These are phyloP conservation scores for Lachnellula cervina DNA, from an alignment of 2,329 filamentous ascomycete genomes.

Conservation along the genomic window DNA sequence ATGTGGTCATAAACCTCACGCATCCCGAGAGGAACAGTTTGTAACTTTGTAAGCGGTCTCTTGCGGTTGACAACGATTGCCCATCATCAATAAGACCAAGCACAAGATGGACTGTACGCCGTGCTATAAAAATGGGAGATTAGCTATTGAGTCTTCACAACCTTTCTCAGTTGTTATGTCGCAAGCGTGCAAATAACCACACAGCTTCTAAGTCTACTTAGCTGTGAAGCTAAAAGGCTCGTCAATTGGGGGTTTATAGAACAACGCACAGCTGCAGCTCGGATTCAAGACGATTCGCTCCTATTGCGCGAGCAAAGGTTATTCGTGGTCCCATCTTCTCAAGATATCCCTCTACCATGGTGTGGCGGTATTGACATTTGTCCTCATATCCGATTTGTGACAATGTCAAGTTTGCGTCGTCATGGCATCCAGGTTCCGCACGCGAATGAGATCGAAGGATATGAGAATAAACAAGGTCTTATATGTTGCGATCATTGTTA, in stretches of 20 bases:
- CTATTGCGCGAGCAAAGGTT: slow-evolving; percentile 13
- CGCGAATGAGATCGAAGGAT: slow-evolving; percentile 1
- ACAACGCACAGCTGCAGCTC: slow-evolving; percentile 2
- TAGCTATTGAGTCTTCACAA: not conserved
- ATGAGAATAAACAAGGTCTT: slow-evolving; percentile 7
- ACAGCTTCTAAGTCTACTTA: not conserved
- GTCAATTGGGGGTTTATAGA: not conserved
- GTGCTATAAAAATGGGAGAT: not conserved
- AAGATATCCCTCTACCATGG: slow-evolving; percentile 5
- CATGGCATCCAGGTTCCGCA: slow-evolving; percentile 7
- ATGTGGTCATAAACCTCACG: not conserved
- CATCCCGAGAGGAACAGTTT: not conserved
- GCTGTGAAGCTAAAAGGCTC: not conserved
- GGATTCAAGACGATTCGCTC: slow-evolving; percentile 9
- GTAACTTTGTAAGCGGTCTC: not conserved
- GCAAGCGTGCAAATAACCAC: not conserved
- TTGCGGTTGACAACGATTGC: not conserved
- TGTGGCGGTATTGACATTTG: slow-evolving; percentile 5
- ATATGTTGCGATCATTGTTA: slow-evolving; percentile 11
- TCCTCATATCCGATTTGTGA: slow-evolving; percentile 1
- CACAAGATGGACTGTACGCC: not conserved
- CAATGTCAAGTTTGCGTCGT: not conserved
- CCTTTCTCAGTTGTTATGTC: not conserved
- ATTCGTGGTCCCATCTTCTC: slow-evolving; percentile 9
- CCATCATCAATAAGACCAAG: not conserved